These are phyloP conservation scores for Ustilago hordei DNA, from an alignment of 1,284 basidiomycete genomes.

Conservation along the genomic window DNA sequence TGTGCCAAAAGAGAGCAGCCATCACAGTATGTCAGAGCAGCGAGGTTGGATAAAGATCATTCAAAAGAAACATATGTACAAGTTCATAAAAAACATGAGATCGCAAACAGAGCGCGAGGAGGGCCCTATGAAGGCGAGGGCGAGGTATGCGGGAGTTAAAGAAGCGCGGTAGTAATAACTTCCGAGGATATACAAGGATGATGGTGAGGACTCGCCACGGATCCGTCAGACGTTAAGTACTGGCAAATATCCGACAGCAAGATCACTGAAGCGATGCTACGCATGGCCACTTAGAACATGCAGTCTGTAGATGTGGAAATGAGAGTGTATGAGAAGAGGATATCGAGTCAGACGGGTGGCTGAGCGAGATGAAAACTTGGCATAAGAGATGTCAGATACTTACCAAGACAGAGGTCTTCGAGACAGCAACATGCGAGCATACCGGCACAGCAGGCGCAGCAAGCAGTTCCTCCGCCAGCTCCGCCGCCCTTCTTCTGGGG, in stretches of 20 bases:
- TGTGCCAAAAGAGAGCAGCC: not conserved
- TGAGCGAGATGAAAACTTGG: no score
- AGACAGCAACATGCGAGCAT: constrained; percentile 59
- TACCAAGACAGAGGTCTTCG: constrained; percentile 57
- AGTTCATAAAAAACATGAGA: not conserved
- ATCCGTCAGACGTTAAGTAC: not conserved
- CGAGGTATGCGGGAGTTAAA: not conserved
- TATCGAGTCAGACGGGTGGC: not conserved
- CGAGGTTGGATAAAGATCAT: constrained; percentile 1
- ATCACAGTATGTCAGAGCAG: not conserved
- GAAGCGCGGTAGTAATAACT: not conserved
- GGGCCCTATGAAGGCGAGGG: not conserved
- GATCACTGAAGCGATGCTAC: not conserved
- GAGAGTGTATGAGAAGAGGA: not conserved
- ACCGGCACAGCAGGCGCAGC: constrained; percentile 59
- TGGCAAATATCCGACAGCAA: not conserved
- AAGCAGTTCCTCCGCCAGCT: constrained; percentile 25
- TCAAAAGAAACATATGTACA: constrained; percentile 10
- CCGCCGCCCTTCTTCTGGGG: constrained; percentile 43
- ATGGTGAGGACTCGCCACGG: not conserved
- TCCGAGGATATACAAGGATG: not conserved
- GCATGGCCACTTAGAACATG: constrained; percentile 35
- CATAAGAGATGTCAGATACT: not conserved
- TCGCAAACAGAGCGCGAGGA: not conserved
- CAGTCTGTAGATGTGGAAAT: constrained; percentile 23